Conservation (phyloP, 805 yeast species). For the Clavispora vitiphila region DNA sequence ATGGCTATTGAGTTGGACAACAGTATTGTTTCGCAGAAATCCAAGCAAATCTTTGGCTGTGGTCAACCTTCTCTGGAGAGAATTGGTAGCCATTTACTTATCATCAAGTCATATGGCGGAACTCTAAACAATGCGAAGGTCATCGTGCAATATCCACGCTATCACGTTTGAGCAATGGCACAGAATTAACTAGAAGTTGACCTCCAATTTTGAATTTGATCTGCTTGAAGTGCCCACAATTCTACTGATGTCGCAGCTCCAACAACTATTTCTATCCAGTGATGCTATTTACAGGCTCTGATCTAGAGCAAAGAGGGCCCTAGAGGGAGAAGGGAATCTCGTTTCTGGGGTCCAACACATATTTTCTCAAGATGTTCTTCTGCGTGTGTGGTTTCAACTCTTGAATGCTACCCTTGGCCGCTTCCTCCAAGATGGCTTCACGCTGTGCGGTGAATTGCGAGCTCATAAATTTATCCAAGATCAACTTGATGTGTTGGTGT, state of each 20-base stretch:
- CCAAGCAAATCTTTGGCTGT: slow-evolving; percentile 7
- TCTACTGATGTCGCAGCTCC: not conserved
- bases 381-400: slow-evolving; percentile 49
- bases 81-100: not conserved
- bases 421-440: slow-evolving; percentile 16
- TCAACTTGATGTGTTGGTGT: slow-evolving; percentile 30
- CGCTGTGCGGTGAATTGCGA: slow-evolving; percentile 21
- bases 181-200: too few species aligned
- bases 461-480: slow-evolving; percentile 35
- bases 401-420: slow-evolving; percentile 22
- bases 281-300: slow-evolving; percentile 5
- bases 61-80: not conserved
- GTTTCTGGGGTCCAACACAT: slow-evolving; percentile 35
- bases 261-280: not conserved
- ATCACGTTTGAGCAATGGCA: too few species aligned
- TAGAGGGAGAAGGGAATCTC: slow-evolving; percentile 11
- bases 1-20: slow-evolving; percentile 3
- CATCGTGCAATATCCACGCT: too few species aligned
- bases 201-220: too few species aligned
- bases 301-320: not conserved
- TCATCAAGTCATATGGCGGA: not conserved
- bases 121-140: too few species aligned
- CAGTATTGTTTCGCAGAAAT: slow-evolving; percentile 4
- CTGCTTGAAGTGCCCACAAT: too few species aligned
- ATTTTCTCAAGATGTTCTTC: slow-evolving; percentile 71